Evolutionary conservation across 108 stramenopile species (phyloP).

Genomic region (Nitzschia palea): DNA sequence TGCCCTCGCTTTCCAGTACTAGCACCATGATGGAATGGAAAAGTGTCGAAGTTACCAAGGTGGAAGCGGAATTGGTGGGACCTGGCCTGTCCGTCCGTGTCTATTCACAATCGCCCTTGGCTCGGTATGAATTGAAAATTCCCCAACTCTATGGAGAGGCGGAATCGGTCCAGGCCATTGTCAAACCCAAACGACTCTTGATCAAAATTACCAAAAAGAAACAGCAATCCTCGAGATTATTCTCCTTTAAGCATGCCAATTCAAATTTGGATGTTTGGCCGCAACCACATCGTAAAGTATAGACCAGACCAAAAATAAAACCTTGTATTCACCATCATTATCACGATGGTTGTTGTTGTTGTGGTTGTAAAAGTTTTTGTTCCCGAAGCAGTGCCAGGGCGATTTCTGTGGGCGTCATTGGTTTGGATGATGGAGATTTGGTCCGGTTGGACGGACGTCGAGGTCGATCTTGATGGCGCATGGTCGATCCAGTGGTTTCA

Average conservation of each 20-base stretch:
- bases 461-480: not conserved
- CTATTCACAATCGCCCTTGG: not conserved
- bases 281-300: constrained; percentile 40
- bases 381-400: no score
- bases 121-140: constrained; percentile 55
- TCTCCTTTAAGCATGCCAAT: not conserved
- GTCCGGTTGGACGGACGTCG: no score
- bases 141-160: constrained; percentile 59
- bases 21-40: constrained; percentile 39
- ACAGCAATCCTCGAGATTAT: not conserved
- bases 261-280: constrained; percentile 44
- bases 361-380: not conserved
- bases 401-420: no score
- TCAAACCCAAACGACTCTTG: constrained; percentile 61
- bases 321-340: no score
- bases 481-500: not conserved
- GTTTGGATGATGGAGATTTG: no score
- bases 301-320: not conserved
- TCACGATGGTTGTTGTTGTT: not conserved
- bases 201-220: constrained; percentile 62
- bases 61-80: constrained; percentile 44
- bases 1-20: constrained; percentile 41
- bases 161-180: constrained; percentile 46
- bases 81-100: constrained; percentile 31
- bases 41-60: constrained; percentile 39